These are phyloP conservation scores for Martiniozyma abietophila DNA, from an alignment of 805 yeast species.

Conservation along the genomic window DNA sequence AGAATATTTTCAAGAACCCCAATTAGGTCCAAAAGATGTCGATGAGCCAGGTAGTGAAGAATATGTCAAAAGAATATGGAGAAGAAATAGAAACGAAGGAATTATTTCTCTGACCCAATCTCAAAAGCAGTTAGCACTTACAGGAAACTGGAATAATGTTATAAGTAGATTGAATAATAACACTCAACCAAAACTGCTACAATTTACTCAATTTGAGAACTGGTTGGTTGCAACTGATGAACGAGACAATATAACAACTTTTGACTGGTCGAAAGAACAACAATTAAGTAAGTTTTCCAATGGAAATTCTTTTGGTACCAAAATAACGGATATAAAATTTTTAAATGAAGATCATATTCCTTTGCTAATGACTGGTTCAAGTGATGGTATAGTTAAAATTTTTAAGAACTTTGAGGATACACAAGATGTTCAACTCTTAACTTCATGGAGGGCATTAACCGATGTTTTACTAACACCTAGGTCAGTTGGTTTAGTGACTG, in stretches of 20 bases:
- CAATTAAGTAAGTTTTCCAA: conserved; percentile 64
- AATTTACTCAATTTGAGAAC: conserved; percentile 87
- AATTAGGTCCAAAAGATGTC: conserved; percentile 70
- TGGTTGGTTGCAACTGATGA: conserved; percentile 74
- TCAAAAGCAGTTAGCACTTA: conserved; percentile 72
- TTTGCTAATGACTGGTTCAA: conserved; percentile 74
- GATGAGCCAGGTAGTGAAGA: conserved; percentile 92
- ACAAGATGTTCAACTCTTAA: conserved; percentile 50
- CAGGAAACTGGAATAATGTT: conserved; percentile 77
- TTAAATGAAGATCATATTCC: conserved; percentile 91
- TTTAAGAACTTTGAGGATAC: conserved; percentile 64
- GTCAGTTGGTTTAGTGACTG: conserved; percentile 76
- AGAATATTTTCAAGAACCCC: conserved; percentile 96
- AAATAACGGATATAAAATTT: conserved; percentile 76
- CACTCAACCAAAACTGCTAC: conserved; percentile 70
- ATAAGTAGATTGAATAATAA: conserved; percentile 53
- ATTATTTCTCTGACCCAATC: conserved; percentile 85
- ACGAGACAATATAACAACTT: conserved; percentile 70
- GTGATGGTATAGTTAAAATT: conserved; percentile 88
- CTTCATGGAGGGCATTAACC: conserved; percentile 90
- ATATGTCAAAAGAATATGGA: conserved; percentile 75
- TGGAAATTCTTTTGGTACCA: conserved; percentile 80
- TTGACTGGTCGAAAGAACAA: conserved; percentile 73
- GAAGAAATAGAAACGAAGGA: conserved; percentile 79
- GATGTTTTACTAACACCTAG: conserved; percentile 75